These are phyloP conservation scores for Dictyophora rubrovolvata DNA, from an alignment of 768 basidiomycete species.

Conservation along the genomic window DNA sequence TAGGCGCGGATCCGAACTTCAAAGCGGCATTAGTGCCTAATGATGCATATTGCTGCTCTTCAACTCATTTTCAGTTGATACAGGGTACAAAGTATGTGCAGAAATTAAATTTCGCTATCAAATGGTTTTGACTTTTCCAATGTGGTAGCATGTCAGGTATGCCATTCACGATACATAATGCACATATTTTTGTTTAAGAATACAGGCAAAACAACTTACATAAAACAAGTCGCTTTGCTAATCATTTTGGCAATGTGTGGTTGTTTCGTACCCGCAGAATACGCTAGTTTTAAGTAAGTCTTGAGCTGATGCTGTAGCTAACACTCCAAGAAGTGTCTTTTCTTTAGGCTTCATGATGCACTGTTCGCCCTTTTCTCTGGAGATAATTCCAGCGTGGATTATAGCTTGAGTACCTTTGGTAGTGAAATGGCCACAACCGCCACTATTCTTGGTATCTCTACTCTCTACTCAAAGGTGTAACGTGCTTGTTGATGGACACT, in stretches of 20 bases:
- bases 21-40: constrained; percentile 68
- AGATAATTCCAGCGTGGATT: constrained; percentile 78
- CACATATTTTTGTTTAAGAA: not conserved
- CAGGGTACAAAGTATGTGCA: constrained; percentile 75
- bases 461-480: not conserved
- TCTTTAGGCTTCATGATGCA: constrained; percentile 62
- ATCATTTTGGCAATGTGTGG: constrained; percentile 83
- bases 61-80: constrained; percentile 82
- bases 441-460: constrained; percentile 70
- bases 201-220: constrained; percentile 84
- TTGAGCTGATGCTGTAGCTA: not conserved
- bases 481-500: constrained; percentile 1
- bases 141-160: constrained; percentile 49
- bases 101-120: not conserved
- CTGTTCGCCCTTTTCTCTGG: constrained; percentile 85
- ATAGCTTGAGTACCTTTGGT: constrained; percentile 87
- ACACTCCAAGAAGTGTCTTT: not conserved
- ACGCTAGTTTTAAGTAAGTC: constrained; percentile 72
- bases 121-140: not conserved
- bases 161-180: constrained; percentile 2
- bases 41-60: constrained; percentile 80
- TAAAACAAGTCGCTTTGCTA: constrained; percentile 78
- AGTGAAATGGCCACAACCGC: constrained; percentile 88
- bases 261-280: constrained; percentile 88
- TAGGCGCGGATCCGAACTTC: constrained; percentile 61